phyloP scores from a whole-genome alignment of 495 filamentous ascomycete genomes.

The Aspergillus diversus region DNA sequence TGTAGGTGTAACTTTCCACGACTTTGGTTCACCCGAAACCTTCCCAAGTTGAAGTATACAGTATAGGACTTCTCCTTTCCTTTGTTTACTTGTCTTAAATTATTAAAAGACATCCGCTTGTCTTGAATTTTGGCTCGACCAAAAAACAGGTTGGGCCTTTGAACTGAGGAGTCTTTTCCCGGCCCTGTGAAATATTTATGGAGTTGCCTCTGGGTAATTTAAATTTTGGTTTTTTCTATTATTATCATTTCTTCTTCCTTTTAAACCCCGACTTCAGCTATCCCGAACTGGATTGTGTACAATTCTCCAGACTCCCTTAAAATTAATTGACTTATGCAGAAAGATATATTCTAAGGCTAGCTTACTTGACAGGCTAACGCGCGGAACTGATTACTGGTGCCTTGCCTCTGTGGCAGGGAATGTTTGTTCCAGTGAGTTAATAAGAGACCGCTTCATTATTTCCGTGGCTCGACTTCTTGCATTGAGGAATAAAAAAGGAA shows the following conservation, averaged over 20 bases:
- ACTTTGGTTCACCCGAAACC: no score
- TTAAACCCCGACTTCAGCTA: not conserved
- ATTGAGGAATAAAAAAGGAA: conserved; percentile 2
- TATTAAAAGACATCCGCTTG: no score
- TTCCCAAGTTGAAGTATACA: no score
- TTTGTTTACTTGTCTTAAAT: no score
- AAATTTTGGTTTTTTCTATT: not conserved
- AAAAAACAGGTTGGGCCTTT: no score
- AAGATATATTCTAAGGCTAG: not conserved
- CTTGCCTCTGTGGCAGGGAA: not conserved
- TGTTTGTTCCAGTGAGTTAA: not conserved
- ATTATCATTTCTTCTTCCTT: not conserved
- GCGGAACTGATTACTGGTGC: conserved; percentile 29
- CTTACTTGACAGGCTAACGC: conserved; percentile 6
- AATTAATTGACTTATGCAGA: not conserved
- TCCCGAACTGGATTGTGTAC: not conserved
- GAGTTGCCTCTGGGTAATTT: no score
- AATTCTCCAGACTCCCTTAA: not conserved
- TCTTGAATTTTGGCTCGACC: no score
- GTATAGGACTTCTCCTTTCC: no score
- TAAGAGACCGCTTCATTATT: conserved; percentile 6
- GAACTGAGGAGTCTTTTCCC: no score
- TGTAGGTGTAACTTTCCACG: not conserved
- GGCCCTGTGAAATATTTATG: no score
- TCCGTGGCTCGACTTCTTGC: not conserved